A percentile compares a stretch with the other conserved stretches of the same genome.
phyloP scores from a whole-genome alignment of 331 rosid genomes.

The Prunus yedoensis region DNA sequence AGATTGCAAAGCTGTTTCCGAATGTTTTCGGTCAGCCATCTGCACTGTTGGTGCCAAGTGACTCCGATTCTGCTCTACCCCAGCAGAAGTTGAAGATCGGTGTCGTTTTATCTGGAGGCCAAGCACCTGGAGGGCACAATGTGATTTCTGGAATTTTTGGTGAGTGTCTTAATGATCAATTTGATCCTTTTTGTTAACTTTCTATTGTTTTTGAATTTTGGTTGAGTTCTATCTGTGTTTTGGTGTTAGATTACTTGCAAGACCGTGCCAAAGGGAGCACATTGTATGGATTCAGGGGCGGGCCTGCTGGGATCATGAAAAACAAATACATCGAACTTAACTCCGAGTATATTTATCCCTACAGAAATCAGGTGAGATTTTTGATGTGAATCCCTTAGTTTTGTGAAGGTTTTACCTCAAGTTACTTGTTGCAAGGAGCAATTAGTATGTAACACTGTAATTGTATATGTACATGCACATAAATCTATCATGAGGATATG shows the following conservation, averaged over 20 bases:
- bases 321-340: slow-evolving; percentile 73
- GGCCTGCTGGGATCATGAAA: slow-evolving; percentile 98
- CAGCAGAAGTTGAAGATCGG: slow-evolving; percentile 78
- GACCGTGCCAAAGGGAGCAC: slow-evolving; percentile 74
- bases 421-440: neutral
- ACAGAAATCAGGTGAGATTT: slow-evolving; percentile 76
- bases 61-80: slow-evolving; percentile 21
- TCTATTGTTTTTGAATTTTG: neutral
- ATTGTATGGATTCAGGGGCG: slow-evolving; percentile 89
- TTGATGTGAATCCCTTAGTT: neutral
- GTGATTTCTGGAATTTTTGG: slow-evolving; percentile 92
- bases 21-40: slow-evolving; percentile 92
- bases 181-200: neutral
- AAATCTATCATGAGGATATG: neutral
- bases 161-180: slow-evolving; percentile 25
- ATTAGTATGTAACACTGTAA: neutral
- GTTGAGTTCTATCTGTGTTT: neutral
- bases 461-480: neutral
- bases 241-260: slow-evolving; percentile 76
- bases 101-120: slow-evolving; percentile 96
- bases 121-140: slow-evolving; percentile 98
- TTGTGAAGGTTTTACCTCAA: neutral
- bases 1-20: slow-evolving; percentile 92
- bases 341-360: slow-evolving; percentile 80
- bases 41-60: slow-evolving; percentile 50